These are phyloP conservation scores for Quercus rubra DNA, from an alignment of 306 rosid species.

Conservation along the genomic window DNA sequence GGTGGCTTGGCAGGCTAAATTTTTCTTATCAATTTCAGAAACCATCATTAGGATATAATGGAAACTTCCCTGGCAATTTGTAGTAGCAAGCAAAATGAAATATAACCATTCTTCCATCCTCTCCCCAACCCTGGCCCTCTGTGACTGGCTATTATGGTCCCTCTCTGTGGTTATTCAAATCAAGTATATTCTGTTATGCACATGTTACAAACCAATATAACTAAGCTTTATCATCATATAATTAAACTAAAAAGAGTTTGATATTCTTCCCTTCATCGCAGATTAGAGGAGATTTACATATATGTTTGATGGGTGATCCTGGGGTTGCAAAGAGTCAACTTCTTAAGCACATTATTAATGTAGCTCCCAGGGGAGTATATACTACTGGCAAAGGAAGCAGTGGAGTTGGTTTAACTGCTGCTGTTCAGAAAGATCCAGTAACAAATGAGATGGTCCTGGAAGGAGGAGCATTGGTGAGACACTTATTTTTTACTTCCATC, in stretches of 20 bases:
- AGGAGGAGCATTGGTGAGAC: conserved; percentile 98
- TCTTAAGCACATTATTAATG: conserved; percentile 89
- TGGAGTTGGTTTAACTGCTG: conserved; percentile 99
- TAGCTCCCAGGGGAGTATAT: conserved; percentile 96
- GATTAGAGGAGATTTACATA: conserved; percentile 97
- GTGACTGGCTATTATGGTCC: neutral
- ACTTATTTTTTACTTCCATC: conserved; percentile 8
- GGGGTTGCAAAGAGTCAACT: conserved; percentile 99
- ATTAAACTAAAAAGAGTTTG: neutral
- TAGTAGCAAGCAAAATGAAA: too few relatives aligned
- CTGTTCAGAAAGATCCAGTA: conserved; percentile 98
- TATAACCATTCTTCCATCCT: neutral
- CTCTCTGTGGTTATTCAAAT: neutral
- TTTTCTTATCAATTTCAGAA: neutral
- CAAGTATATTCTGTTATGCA: neutral
- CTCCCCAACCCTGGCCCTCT: neutral
- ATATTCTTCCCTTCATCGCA: conserved; percentile 33
- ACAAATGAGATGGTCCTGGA: conserved; percentile 98
- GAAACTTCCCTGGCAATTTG: too few relatives aligned
- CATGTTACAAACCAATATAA: neutral
- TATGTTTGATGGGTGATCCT: conserved; percentile 99
- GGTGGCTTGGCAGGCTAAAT: neutral
- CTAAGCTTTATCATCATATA: neutral
- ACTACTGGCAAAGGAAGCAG: conserved; percentile 99
- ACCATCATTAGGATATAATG: too few relatives aligned